Evolutionary conservation across 164 flowering plant species (phyloP).

Genomic region (Vitis labrusca): DNA sequence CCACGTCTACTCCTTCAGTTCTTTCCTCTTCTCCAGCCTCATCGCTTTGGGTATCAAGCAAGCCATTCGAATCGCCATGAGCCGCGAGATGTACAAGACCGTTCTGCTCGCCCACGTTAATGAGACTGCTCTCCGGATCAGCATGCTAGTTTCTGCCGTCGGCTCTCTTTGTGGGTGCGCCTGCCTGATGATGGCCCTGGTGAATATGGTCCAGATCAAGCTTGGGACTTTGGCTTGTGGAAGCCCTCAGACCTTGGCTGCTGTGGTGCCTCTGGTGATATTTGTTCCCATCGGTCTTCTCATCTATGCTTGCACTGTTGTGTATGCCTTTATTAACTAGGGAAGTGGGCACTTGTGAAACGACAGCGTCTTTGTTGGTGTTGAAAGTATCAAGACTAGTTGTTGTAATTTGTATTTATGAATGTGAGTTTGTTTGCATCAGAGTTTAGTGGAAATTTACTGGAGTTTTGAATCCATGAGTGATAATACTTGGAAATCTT

Average conservation of each 20-base stretch:
- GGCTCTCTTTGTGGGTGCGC: conserved; percentile 79
- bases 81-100: conserved; percentile 10
- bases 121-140: conserved; percentile 49
- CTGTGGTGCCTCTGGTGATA: conserved; percentile 50
- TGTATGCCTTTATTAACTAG: conserved; percentile 48
- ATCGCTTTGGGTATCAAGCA: conserved; percentile 77
- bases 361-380: too few species aligned
- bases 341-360: background rate
- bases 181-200: conserved; percentile 72
- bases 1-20: conserved; percentile 88
- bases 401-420: too few species aligned
- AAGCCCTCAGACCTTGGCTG: conserved; percentile 32
- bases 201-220: conserved; percentile 85
- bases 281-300: conserved; percentile 42
- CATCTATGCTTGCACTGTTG: conserved; percentile 31
- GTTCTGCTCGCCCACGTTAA: conserved; percentile 43
- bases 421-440: too few species aligned
- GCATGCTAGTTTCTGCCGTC: conserved; percentile 55
- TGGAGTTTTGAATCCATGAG: too few species aligned
- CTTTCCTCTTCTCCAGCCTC: conserved; percentile 91
- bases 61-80: conserved; percentile 41
- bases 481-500: too few species aligned
- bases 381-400: too few species aligned
- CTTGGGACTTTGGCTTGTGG: conserved; percentile 68
- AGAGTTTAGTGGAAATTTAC: too few species aligned